phyloP scores from a whole-genome alignment of 75 land plant species.

The Selaginella moellendorffii region DNA sequence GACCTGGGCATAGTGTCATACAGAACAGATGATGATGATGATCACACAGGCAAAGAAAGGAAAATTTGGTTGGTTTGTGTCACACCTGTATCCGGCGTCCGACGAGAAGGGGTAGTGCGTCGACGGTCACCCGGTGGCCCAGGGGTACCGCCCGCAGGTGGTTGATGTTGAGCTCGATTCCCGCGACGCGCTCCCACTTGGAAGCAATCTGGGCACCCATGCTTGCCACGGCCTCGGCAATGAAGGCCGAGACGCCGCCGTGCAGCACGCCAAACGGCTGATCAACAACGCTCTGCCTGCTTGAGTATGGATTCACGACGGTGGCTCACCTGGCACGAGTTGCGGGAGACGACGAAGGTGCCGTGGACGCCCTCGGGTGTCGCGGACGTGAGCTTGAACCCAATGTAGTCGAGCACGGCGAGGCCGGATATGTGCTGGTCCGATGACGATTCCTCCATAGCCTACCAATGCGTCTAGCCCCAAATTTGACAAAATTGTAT shows the following conservation, averaged over 20 bases:
- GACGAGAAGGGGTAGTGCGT: slow-evolving; percentile 34
- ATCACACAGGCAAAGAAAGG: too few relatives aligned
- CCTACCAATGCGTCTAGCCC: too few relatives aligned
- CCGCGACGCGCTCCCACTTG: slow-evolving; percentile 43
- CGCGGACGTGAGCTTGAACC: not conserved
- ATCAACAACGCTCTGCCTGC: not conserved
- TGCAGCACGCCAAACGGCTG: slow-evolving; percentile 72
- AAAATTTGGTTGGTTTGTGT: too few relatives aligned
- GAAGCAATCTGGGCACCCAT: slow-evolving; percentile 50
- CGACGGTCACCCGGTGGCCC: slow-evolving; percentile 39
- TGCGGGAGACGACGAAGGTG: not conserved
- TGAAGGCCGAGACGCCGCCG: slow-evolving; percentile 58
- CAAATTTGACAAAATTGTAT: too few relatives aligned
- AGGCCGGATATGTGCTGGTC: too few relatives aligned
- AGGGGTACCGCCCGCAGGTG: slow-evolving; percentile 40
- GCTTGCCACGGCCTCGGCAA: slow-evolving; percentile 55
- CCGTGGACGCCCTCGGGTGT: not conserved
- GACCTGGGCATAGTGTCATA: too few relatives aligned
- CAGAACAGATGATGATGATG: too few relatives aligned
- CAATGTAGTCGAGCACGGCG: not conserved
- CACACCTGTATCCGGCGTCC: slow-evolving; percentile 55
- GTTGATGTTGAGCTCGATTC: slow-evolving; percentile 55
- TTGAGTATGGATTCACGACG: not conserved
- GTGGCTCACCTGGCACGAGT: not conserved
- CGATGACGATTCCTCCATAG: too few relatives aligned